phyloP scores from a whole-genome alignment of 2,329 filamentous ascomycete genomes.

The Aspergillus neoniger region DNA sequence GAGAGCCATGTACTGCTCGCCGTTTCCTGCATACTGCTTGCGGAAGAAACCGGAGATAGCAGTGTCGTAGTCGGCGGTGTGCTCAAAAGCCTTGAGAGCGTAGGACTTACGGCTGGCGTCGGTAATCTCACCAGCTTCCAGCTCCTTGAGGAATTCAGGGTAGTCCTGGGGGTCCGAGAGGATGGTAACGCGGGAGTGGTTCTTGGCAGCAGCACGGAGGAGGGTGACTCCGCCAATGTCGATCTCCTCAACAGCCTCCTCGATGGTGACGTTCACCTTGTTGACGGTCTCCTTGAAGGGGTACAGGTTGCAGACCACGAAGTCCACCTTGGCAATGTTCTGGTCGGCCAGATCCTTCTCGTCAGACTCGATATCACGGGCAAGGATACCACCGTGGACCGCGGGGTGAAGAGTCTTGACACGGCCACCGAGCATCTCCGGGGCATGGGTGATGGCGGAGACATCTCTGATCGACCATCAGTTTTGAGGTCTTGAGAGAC shows the following conservation, averaged over 20 bases:
- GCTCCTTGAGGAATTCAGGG: conserved; percentile 86
- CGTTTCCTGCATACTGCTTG: conserved; percentile 88
- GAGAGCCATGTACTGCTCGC: conserved; percentile 78
- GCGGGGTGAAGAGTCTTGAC: conserved; percentile 97
- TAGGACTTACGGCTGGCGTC: conserved; percentile 84
- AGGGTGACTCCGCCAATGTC: conserved; percentile 98
- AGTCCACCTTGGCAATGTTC: conserved; percentile 94
- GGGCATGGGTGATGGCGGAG: conserved; percentile 93
- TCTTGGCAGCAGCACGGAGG: conserved; percentile 95
- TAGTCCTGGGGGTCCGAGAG: conserved; percentile 94
- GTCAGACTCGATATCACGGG: conserved; percentile 89
- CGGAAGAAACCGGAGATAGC: conserved; percentile 97
- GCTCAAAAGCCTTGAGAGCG: conserved; percentile 96
- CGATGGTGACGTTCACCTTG: conserved; percentile 94
- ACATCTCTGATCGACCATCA: conserved; percentile 68
- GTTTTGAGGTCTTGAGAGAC: conserved; percentile 5
- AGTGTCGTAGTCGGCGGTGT: conserved; percentile 94
- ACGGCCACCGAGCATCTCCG: conserved; percentile 90
- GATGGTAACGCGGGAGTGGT: conserved; percentile 93
- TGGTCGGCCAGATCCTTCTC: conserved; percentile 95
- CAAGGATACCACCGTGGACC: conserved; percentile 81
- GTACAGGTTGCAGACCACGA: conserved; percentile 97
- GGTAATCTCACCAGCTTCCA: conserved; percentile 81
- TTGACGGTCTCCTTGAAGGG: conserved; percentile 98
- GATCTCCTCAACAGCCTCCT: conserved; percentile 97